These are phyloP conservation scores for Colletotrichum shisoi DNA, from an alignment of 2,329 filamentous ascomycete species.

Conservation along the genomic window DNA sequence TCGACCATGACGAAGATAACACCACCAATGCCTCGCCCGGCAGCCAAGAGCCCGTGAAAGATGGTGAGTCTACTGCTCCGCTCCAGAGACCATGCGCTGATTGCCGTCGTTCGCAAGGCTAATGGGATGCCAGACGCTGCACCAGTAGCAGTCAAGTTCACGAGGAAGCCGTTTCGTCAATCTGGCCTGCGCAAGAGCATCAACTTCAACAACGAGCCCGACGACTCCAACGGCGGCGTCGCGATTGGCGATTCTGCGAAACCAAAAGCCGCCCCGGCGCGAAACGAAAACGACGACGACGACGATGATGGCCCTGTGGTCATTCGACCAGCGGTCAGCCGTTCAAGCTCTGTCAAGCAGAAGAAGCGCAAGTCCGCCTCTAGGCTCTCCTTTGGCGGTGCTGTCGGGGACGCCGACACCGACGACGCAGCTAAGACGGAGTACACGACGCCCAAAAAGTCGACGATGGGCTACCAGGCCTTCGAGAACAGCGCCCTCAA, in stretches of 20 bases:
- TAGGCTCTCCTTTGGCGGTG: conserved; percentile 75
- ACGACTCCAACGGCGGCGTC: conserved; percentile 37
- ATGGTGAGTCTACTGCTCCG: conserved; percentile 49
- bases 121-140: conserved; percentile 28
- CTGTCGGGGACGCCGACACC: conserved; percentile 58
- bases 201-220: conserved; percentile 53
- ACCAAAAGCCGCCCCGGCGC: conserved; percentile 41
- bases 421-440: conserved; percentile 62
- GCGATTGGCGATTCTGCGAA: conserved; percentile 21
- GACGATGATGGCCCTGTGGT: conserved; percentile 59
- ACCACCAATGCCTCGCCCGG: conserved; percentile 37
- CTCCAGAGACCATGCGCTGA: conserved; percentile 43
- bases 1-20: conserved; percentile 68
- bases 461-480: conserved; percentile 68
- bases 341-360: conserved; percentile 61
- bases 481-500: conserved; percentile 72
- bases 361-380: conserved; percentile 74
- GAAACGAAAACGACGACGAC: conserved; percentile 56
- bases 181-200: conserved; percentile 67
- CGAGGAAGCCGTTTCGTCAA: conserved; percentile 64
- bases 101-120: conserved; percentile 38
- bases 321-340: conserved; percentile 57
- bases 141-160: conserved; percentile 37
- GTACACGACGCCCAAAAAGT: conserved; percentile 68
- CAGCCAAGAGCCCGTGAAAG: conserved; percentile 45